These are phyloP conservation scores for Oldenlandia corymbosa DNA, from an alignment of 257 asterid species.

Conservation along the genomic window DNA sequence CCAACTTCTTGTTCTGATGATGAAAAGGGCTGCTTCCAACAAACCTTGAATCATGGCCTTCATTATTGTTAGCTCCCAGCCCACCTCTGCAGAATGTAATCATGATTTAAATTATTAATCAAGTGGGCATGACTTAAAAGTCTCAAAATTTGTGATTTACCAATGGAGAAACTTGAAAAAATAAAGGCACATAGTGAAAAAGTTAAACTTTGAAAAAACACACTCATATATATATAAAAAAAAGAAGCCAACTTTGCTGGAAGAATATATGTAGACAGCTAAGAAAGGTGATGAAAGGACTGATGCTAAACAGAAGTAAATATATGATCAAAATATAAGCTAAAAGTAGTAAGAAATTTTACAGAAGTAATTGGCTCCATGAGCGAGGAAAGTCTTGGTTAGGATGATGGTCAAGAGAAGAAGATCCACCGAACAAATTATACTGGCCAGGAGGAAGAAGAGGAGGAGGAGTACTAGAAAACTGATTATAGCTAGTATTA, in stretches of 20 bases:
- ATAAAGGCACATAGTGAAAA: background rate
- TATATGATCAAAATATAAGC: background rate
- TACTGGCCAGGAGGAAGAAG: slow-evolving; percentile 12
- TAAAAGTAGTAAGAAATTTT: slow-evolving; percentile 9
- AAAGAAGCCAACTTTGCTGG: background rate
- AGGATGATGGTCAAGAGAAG: slow-evolving; percentile 18
- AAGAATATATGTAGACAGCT: background rate
- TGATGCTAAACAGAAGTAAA: background rate
- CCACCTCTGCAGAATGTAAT: slow-evolving; percentile 41
- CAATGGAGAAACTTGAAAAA: background rate
- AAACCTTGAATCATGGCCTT: slow-evolving; percentile 28
- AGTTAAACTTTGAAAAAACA: background rate
- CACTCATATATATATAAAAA: background rate
- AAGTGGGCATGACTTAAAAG: background rate
- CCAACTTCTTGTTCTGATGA: slow-evolving; percentile 61
- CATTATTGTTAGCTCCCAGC: slow-evolving; percentile 33
- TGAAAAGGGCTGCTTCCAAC: slow-evolving; percentile 32
- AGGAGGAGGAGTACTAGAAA: slow-evolving; percentile 2
- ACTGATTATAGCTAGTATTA: slow-evolving; percentile 7
- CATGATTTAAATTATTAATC: background rate
- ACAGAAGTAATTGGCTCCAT: slow-evolving; percentile 65
- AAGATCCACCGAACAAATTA: slow-evolving; percentile 25
- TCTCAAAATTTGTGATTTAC: background rate
- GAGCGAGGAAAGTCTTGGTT: slow-evolving; percentile 50
- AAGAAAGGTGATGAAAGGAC: background rate